Base-by-base conservation (phyloP, 257 asterid species). In the Lycium ferocissimum region DNA sequence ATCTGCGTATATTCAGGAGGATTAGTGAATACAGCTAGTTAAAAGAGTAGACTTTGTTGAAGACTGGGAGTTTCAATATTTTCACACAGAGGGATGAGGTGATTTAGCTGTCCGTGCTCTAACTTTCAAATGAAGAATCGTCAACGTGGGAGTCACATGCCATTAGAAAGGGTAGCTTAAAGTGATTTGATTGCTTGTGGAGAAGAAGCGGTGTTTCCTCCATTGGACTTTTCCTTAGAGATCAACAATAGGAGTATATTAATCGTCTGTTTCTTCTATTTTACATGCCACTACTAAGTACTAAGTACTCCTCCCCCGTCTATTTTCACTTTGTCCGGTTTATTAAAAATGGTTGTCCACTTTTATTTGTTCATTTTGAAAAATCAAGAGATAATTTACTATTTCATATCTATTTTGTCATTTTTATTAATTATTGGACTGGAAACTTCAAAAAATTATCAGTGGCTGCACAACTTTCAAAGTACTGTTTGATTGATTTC, bases 131-230 rank as follows among this genome's bases (percentile, higher is more conserved):
- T 51, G 71, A 79, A 79, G 87, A 56, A 65, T 79, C 33, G 33
- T 26, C 33, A 26, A 26, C 33, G 33, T 26, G 33, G 1, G 33
- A 7, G 54, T 78, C 84, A 79, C 80, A 9, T 78, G 84, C 80
- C 63, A 26, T 26, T 26, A 5, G n/a, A 10, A 15, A 15, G 3
- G 81, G 82, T 33, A 37, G 57, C 86, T 72, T 79, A 40, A 26
- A 49, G 11, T 47, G 49, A 83, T 51, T 85, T 12, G 83, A 49
- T 85, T 85, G 73, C 87, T 85, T 79, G n/a, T 17, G 38, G n/a
- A 49, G 6, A 22, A 54, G 45, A 37, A n/a, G 69, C 79, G 26
- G 84, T 85, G 87, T 79, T 79, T 67, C 87, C 87, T 66, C 59
- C 56, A 58, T 33, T 7, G 47, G 47, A 49, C 2, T 49, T 40